Evolutionary conservation across 805 yeast genomes (phyloP).

Genomic region (Saturnispora serradocipensis): DNA sequence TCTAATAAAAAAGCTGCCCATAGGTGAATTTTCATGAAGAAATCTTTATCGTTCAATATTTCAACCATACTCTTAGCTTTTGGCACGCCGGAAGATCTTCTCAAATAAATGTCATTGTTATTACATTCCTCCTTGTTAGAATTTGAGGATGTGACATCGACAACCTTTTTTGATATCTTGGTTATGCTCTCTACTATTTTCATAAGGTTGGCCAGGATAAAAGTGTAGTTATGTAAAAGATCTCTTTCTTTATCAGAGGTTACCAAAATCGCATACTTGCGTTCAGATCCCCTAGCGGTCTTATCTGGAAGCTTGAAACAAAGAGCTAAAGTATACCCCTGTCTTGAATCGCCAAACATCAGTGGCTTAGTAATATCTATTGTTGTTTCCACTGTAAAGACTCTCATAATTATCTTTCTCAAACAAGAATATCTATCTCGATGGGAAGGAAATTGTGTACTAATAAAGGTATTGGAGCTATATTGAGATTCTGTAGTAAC

Average conservation of each 20-base stretch:
- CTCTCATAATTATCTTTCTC: conserved; percentile 51
- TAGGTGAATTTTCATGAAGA: conserved; percentile 50
- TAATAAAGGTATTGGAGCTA: conserved; percentile 27
- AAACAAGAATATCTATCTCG: conserved; percentile 44
- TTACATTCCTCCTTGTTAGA: conserved; percentile 18
- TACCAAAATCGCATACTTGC: conserved; percentile 55
- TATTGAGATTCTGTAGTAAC: conserved; percentile 9
- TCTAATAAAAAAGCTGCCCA: conserved; percentile 51
- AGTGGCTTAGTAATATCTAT: conserved; percentile 51
- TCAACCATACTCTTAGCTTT: conserved; percentile 48
- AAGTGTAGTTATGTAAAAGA: conserved; percentile 47
- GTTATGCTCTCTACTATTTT: conserved; percentile 34
- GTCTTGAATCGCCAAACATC: conserved; percentile 50
- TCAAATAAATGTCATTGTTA: conserved; percentile 43
- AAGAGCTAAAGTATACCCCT: conserved; percentile 52
- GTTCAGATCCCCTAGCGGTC: conserved; percentile 65
- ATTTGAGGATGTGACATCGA: conserved; percentile 12
- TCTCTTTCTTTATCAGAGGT: conserved; percentile 45
- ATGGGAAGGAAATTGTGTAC: conserved; percentile 54
- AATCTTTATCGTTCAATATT: conserved; percentile 42
- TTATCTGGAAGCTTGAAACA: conserved; percentile 55
- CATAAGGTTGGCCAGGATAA: conserved; percentile 33
- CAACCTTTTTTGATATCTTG: conserved; percentile 17
- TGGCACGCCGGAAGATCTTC: conserved; percentile 43
- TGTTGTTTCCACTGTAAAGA: conserved; percentile 59